Base-by-base conservation (phyloP, 345 rosid genomes). In the Citropsis articulata region DNA sequence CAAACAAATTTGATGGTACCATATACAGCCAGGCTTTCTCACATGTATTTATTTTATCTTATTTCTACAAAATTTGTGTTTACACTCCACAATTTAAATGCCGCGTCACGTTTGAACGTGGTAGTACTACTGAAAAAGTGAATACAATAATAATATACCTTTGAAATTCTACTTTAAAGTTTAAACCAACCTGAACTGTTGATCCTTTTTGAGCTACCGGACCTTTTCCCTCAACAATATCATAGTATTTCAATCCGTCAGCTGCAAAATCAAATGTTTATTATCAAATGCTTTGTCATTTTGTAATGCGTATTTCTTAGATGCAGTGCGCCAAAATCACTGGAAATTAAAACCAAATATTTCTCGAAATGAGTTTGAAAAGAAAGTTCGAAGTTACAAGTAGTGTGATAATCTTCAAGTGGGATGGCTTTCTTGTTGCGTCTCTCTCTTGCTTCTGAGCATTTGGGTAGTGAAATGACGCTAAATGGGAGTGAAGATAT, bases 161-260 rank as follows among this genome's bases (percentile, higher is more conserved):
- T 74, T 48, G 4, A 70, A 66, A 60, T 69, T 61, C 24, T 48
- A 33, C 63, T 50, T 3, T 30, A 59, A 78, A 79, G 72, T 36
- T 6, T 36, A 36, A 36, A 7, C 40, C 68, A 75, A 94, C 97
- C 94, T 85, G 92, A 80, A 88, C 95, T 14, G 91, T 93, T 66
- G 90, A 83, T 84, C 98, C 98, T 59, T 86, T 79, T 75, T 88
- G 90, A 9, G 98, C 98, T 45, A 88, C 83, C 16, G 89, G 88
- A 66, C 98, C 98, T 73, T 93, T 95, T 4, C 98, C 98, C 86
- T 89, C 93, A 18, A 86, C 86, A 75, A 93, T 38, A 88, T 95
- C 98, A 75, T 92, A 95, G 84, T 83, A 91, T 76, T 90, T 95
- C 86, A 95, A 84, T 25, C 98, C 98, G 68, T 90, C 88, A 79